Base-by-base conservation (phyloP, 2,329 filamentous ascomycete genomes). In the Sclerotinia glacialis region DNA sequence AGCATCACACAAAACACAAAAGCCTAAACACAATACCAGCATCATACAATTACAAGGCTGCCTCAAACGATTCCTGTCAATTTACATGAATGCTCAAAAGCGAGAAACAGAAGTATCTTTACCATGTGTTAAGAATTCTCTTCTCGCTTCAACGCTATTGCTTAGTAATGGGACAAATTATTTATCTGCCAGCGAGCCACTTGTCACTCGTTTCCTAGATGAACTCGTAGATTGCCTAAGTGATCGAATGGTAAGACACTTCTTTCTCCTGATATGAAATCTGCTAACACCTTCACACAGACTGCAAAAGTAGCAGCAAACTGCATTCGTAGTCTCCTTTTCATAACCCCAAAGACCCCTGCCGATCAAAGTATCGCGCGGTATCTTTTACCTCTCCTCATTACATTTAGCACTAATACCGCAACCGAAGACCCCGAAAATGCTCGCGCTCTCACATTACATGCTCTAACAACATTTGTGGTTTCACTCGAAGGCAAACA, bases 261-360 rank as follows among this genome's bases (percentile, higher is more conserved):
- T 26, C n/a, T 26, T 23, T 58, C 21, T 60, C 8, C 64, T 7
- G 40, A 16, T 52, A 56, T 66, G 66, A 42, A 37, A 26, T 52
- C 0, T 31, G 61, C 56, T 67, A 71, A 68, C 28, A 31, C n/a
- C 11, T 34, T 34, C 18, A 4, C n/a, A 28, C 64, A 89, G 86
- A 94, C 92, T 1, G 90, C 91, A 65, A 96, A 91, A 74, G 93
- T 97, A 66, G 93, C 95, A 1, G 90, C 92, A 69, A 93, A 92
- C 74, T 99, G 95, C 78, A 86, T 94, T 71, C 88, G 93, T 66
- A 95, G 93, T 9, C 84, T 98, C 9, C 83, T 98, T 40, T 80
- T 97, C 4, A 81, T 89, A 72, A 79, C 85, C 64, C 80, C 85
- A 62, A 80, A 86, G 70, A 84, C 88, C 68, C 71, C 83, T 0